phyloP scores from a whole-genome alignment of 2,329 filamentous ascomycete genomes.

The Fusarium sulawesiense region DNA sequence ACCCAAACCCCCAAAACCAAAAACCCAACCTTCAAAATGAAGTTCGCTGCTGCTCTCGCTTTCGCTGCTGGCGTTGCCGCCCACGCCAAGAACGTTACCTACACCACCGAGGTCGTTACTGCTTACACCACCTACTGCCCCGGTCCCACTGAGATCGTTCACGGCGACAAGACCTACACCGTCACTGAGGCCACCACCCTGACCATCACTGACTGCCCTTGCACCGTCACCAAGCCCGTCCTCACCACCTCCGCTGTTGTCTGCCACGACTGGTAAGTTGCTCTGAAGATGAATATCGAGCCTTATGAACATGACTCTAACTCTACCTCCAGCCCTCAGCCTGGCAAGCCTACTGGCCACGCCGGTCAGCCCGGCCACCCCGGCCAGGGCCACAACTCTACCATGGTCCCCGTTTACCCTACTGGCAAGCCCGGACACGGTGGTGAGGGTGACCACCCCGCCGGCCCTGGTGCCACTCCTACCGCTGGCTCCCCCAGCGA shows the following conservation, averaged over 20 bases:
- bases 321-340: slow-evolving; percentile 24
- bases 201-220: slow-evolving; percentile 78
- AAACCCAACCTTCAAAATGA: slow-evolving; percentile 66
- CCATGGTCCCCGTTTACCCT: slow-evolving; percentile 39
- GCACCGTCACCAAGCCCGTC: slow-evolving; percentile 72
- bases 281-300: not conserved
- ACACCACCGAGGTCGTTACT: slow-evolving; percentile 74
- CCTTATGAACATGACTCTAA: slow-evolving; percentile 32
- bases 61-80: slow-evolving; percentile 65
- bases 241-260: slow-evolving; percentile 62
- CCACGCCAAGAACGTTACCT: slow-evolving; percentile 56
- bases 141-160: slow-evolving; percentile 70
- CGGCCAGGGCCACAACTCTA: slow-evolving; percentile 51
- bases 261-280: slow-evolving; percentile 65
- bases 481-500: slow-evolving; percentile 48
- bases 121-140: slow-evolving; percentile 80
- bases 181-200: slow-evolving; percentile 75
- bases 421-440: slow-evolving; percentile 31
- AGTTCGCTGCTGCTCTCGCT: slow-evolving; percentile 68
- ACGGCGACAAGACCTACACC: slow-evolving; percentile 75
- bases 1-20: slow-evolving; percentile 24
- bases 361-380: slow-evolving; percentile 39
- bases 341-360: not conserved
- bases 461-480: slow-evolving; percentile 45
- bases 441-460: slow-evolving; percentile 21